Evolutionary conservation across 371 early-diverging fungal genomes (phyloP), one percentile per base, ranked within the genome.

Genomic region (Circinella minor): DNA sequence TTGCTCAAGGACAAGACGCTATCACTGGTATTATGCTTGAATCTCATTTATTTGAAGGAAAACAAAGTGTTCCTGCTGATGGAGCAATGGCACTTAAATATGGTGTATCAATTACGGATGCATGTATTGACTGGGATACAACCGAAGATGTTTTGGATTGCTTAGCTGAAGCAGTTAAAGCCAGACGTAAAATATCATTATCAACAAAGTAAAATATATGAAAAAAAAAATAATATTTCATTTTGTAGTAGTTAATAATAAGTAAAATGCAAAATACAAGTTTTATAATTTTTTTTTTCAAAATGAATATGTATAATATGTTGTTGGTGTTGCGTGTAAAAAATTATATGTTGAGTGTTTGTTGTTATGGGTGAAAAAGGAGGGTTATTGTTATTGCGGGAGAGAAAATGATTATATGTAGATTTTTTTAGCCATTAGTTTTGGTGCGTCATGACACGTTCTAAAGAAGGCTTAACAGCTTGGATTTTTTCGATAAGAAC

Each of bases 11-110:
- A n/a, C 88, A 92, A 69, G 70, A 80, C 36, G 76, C 90, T 57
- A 90, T 97, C 38, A 73, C 91, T 57, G 97, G 97, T 61, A 92
- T 97, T 20, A 98, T 98, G 98, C 92, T 98, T 67, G 98, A 98
- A 81, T 92, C 92, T 27, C 92, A 98, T 67, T 74, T 97, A 46
- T 78, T 87, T 66, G 97, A 94, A 76, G 96, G 96, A 36, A 89
- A 91, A 55, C 95, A 95, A 80, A 86, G 85, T 64, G 88, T 95
- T n/a, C 91, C 93, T 43, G 68, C 77, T 8, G 86, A 84, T 55
- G 94, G 93, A 11, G 86, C 88, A 39, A 76, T 79, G 37, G 86
- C 83, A 15, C 82, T 95, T 54, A 88, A 86, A 71, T 94, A 94
- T 71, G 96, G 96, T 63, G 89, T 91, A 68, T 89, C 90, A 11